A percentile compares a stretch with the other conserved stretches of the same genome.
phyloP scores from a whole-genome alignment of 257 asterid genomes.

The Scutellaria minor region DNA sequence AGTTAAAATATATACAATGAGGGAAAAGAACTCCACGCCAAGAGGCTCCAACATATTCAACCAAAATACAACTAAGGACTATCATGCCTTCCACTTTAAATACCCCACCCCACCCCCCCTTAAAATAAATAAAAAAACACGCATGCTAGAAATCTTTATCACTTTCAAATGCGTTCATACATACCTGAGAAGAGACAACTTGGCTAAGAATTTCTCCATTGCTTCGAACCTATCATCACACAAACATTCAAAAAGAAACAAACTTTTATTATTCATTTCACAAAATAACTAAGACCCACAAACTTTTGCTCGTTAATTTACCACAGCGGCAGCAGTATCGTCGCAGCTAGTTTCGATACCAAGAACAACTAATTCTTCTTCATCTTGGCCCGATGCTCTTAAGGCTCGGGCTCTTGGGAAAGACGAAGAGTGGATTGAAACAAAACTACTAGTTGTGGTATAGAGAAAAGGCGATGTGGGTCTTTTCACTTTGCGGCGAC shows the following conservation, averaged over 20 bases:
- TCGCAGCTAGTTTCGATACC: conserved; percentile 98
- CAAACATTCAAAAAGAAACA: conserved; percentile 28
- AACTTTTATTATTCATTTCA: conserved; percentile 31
- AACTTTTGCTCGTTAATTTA: conserved; percentile 34
- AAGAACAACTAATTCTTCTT: conserved; percentile 62
- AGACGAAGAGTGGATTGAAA: conserved; percentile 38
- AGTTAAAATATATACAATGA: conserved; percentile 36
- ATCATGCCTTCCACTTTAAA: conserved; percentile 35
- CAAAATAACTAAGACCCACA: conserved; percentile 34
- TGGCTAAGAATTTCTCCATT: conserved; percentile 92
- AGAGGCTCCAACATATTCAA: conserved; percentile 31
- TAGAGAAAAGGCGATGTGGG: conserved; percentile 32
- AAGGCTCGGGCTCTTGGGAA: conserved; percentile 27
- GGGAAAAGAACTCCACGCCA: conserved; percentile 40
- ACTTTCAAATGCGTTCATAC: conserved; percentile 23
- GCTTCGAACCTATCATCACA: conserved; percentile 71
- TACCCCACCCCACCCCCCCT: background rate
- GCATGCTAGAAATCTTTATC: conserved; percentile 31
- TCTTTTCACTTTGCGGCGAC: conserved; percentile 25
- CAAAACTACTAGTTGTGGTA: conserved; percentile 33
- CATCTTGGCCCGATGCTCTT: conserved; percentile 40
- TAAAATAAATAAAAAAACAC: conserved; percentile 1
- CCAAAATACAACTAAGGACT: conserved; percentile 30
- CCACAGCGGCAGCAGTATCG: conserved; percentile 97
- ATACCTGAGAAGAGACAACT: conserved; percentile 92